Percentiles rank a stretch among this genome's conserved stretches.
Evolutionary conservation across 2,329 filamentous ascomycete species (phyloP).

Genomic region (Aciculosporium take): DNA sequence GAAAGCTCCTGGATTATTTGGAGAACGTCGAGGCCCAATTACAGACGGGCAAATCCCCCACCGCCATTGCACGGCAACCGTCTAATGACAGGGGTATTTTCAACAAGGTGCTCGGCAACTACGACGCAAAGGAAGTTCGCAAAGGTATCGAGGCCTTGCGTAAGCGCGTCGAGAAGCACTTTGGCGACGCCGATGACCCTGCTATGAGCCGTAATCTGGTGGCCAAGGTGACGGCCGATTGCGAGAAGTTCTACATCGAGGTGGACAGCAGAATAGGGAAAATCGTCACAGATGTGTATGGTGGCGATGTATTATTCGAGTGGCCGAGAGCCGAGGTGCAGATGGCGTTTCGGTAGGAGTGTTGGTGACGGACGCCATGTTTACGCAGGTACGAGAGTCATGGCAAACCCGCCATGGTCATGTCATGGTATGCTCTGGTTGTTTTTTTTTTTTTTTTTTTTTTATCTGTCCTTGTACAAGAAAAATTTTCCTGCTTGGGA

Average conservation of each 20-base stretch:
- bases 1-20: conserved; percentile 80
- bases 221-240: conserved; percentile 42
- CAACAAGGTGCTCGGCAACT: conserved; percentile 68
- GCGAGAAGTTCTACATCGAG: conserved; percentile 47
- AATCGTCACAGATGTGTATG: conserved; percentile 48
- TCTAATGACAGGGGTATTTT: conserved; percentile 72
- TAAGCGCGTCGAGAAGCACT: conserved; percentile 94
- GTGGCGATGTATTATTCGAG: conserved; percentile 49
- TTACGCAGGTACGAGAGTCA: background rate
- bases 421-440: background rate
- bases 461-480: too few relatives aligned
- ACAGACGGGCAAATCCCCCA: conserved; percentile 41
- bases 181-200: conserved; percentile 74
- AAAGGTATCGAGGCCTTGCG: conserved; percentile 81
- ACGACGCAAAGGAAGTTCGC: conserved; percentile 73
- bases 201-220: conserved; percentile 46
- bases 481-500: conserved; percentile 1
- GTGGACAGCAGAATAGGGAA: conserved; percentile 46
- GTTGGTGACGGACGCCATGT: background rate
- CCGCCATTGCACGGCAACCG: conserved; percentile 60
- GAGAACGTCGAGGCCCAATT: conserved; percentile 72
- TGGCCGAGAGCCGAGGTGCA: conserved; percentile 52
- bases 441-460: too few relatives aligned
- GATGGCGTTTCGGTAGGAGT: conserved; percentile 33
- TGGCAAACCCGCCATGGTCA: background rate